These are phyloP conservation scores for Zygoascus flipseniorum DNA, from an alignment of 805 yeast genomes.

Conservation along the genomic window DNA sequence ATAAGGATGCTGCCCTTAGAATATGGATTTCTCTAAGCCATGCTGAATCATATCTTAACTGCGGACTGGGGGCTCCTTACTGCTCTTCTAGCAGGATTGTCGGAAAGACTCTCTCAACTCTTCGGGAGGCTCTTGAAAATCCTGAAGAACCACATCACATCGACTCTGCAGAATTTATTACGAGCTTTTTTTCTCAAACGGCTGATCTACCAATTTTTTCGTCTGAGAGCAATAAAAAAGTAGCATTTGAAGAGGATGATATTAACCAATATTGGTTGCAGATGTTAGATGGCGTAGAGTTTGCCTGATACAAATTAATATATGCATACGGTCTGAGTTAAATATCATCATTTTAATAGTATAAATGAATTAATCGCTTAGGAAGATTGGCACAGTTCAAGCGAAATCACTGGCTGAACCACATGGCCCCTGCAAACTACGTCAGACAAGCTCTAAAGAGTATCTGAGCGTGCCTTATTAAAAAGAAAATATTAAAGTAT, in stretches of 20 bases:
- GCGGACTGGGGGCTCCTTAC: constrained; percentile 1
- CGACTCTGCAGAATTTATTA: constrained; percentile 1
- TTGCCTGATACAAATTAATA: background rate
- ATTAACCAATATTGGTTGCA: background rate
- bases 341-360: too few species aligned
- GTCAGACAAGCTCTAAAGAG: too few species aligned
- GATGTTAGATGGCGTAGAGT: background rate
- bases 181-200: background rate
- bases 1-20: constrained; percentile 4
- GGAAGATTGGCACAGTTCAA: too few species aligned
- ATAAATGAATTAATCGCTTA: too few species aligned
- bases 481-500: too few species aligned
- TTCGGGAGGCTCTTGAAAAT: background rate
- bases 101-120: constrained; percentile 1
- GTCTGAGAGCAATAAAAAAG: background rate
- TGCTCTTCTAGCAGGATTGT: constrained; percentile 1
- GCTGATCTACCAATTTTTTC: too few species aligned
- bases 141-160: background rate
- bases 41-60: constrained; percentile 5
- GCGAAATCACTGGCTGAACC: too few species aligned
- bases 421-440: too few species aligned
- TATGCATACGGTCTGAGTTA: constrained; percentile 14
- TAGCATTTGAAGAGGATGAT: background rate
- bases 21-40: constrained; percentile 7
- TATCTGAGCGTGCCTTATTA: too few species aligned